Base-by-base conservation (phyloP, 352 stramenopile species). In the Plasmopara muralis region DNA sequence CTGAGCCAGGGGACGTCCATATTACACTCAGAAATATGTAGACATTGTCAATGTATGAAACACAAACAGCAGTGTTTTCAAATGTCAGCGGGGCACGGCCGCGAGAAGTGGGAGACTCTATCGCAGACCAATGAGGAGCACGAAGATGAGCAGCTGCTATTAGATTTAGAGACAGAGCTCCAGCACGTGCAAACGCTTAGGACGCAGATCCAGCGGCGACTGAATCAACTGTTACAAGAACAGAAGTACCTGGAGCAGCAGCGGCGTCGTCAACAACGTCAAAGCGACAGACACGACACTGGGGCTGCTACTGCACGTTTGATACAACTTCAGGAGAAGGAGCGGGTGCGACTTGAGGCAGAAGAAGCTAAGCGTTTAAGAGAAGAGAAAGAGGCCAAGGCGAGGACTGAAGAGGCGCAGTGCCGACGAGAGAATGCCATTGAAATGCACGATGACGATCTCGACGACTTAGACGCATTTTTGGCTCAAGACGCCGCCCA, bases 391-490 rank as follows among this genome's bases (percentile, higher is more conserved):
- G 30, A 65, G 29, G 50, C 51, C 10, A 63, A 70, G 52, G 54
- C 30, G 5, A 65, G 51, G 9, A 72, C 57, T 2, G 56, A 80
- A 41, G 62, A 74, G 35, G 46, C 57, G 37, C 56, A 63, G 15
- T 59, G 52, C 12, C 52, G 61, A 14, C 72, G 63, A 43, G 60
- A 74, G 49, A 67, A 74, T 29, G 61, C 68, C 12, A 67, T 87
- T 47, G 57, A 85, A 55, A 69, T 68, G 18, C 48, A 61, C 12
- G 66, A 78, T 37, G 54, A 37, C 25, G 64, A 81, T 29, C 41
- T 82, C n/a, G 65, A 71, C 5, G 70, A 87, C 44, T 66, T 90
- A 43, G 79, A 87, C 39, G 63, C 59, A 0, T 87, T 90, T 53
- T 56, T 90, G 1, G 66, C 64, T 0, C 56, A 77, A 14, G 78